These are phyloP conservation scores for Cytospora schulzeri DNA, from an alignment of 2,329 filamentous ascomycete species.

Conservation along the genomic window DNA sequence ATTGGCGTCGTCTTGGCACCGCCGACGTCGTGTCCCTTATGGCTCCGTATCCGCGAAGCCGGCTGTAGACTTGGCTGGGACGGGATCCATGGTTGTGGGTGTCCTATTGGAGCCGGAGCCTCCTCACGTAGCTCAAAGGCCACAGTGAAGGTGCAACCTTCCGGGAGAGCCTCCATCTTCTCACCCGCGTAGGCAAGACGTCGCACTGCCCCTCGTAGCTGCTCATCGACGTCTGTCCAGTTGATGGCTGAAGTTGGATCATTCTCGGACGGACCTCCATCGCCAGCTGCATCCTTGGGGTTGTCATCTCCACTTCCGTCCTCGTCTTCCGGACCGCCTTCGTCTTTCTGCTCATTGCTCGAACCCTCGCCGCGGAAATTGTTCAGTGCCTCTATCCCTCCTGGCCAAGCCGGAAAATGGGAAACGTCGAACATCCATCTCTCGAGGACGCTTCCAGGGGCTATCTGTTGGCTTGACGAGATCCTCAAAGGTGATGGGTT, in stretches of 20 bases:
- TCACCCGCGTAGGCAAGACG: conserved; percentile 63
- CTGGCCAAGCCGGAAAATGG: conserved; percentile 51
- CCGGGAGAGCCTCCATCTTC: conserved; percentile 59
- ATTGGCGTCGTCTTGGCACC: conserved; percentile 51
- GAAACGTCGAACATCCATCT: conserved; percentile 63
- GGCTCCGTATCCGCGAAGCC: conserved; percentile 36
- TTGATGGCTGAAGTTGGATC: conserved; percentile 40
- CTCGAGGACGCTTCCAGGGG: conserved; percentile 51
- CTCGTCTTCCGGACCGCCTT: conserved; percentile 28
- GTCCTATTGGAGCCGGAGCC: conserved; percentile 58
- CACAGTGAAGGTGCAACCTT: conserved; percentile 73
- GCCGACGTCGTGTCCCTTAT: conserved; percentile 39
- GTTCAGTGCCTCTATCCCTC: conserved; percentile 37
- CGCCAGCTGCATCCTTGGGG: conserved; percentile 11
- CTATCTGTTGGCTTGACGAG: conserved; percentile 24
- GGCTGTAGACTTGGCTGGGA: conserved; percentile 52
- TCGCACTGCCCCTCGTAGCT: conserved; percentile 68
- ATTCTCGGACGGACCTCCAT: conserved; percentile 22
- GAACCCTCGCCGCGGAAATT: conserved; percentile 33
- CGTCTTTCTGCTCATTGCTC: conserved; percentile 30
- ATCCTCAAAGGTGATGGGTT: conserved; percentile 28
- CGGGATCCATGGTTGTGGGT: conserved; percentile 64
- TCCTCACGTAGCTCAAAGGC: conserved; percentile 71
- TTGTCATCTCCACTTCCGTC: conserved; percentile 22
- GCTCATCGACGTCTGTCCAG: conserved; percentile 68